These are phyloP conservation scores for Penicillium sp. DNA, from an alignment of 2,329 filamentous ascomycete genomes.

Conservation along the genomic window DNA sequence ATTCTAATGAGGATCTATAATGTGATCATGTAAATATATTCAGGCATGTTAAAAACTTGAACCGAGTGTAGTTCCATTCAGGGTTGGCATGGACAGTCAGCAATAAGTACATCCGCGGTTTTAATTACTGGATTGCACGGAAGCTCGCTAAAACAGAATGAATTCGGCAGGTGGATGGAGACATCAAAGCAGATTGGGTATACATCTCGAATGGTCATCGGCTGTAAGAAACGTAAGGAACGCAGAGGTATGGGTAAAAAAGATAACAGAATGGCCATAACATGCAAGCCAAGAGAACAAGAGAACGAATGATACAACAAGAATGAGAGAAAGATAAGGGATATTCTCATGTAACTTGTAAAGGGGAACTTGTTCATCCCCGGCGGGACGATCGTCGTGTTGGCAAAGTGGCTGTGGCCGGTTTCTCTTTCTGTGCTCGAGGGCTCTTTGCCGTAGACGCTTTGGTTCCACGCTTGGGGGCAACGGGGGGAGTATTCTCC, in stretches of 20 bases:
- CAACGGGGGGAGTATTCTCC: conserved; percentile 19
- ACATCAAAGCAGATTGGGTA: conserved; percentile 21
- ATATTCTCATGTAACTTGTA: neutral
- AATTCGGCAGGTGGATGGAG: conserved; percentile 6
- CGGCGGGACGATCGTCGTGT: conserved; percentile 24
- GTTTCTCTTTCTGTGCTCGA: conserved; percentile 8
- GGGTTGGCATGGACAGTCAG: neutral
- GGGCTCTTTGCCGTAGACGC: conserved; percentile 3
- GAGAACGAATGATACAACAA: neutral
- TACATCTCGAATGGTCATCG: conserved; percentile 22
- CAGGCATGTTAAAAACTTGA: neutral
- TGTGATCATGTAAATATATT: too few relatives aligned
- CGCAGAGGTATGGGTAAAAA: neutral
- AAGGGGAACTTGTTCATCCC: conserved; percentile 7
- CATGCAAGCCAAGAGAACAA: neutral
- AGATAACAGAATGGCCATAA: conserved; percentile 2
- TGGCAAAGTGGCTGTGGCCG: conserved; percentile 16
- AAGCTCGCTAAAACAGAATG: neutral
- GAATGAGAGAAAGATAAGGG: neutral
- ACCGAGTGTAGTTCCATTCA: neutral
- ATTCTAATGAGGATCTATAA: too few relatives aligned
- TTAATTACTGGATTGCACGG: neutral
- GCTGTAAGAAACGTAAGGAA: conserved; percentile 9
- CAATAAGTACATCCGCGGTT: neutral
- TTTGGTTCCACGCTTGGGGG: conserved; percentile 14